Evolutionary conservation across 2,329 filamentous ascomycete genomes (phyloP), one percentile per base, ranked within the genome.

Genomic region (Ophiostoma perfectum): DNA sequence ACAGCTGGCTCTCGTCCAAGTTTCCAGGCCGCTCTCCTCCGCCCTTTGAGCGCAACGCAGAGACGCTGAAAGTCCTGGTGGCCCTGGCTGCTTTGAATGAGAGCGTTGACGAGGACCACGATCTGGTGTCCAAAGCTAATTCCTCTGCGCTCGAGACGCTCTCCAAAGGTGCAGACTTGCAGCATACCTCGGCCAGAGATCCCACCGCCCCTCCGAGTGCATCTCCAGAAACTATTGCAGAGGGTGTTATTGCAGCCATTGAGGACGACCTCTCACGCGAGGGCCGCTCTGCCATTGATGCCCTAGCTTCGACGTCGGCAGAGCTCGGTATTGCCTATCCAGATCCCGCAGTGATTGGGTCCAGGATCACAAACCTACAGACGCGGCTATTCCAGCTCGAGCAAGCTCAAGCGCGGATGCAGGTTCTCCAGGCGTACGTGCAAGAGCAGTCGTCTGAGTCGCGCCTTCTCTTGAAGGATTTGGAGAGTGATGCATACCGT

Each of bases 41-140:
- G 0, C 76, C 82, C 0, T 97, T 97, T 77, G 94, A 98, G 79
- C 89, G 92, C 74, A 97, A 74, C 75, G 84, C 89, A 42, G 90
- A 94, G 63, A 97, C 93, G 0, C 82, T 97, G 65, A 88, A 87
- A 72, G 87, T 84, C 1, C 83, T 97, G 4, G 83, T 96, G 8
- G 85, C 89, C 39, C 82, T 97, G 7, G 90, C 90, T 27, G 82
- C 88, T 11, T 81, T 88, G 58, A 96, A 95, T 76, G 93, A 97
- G 75, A 80, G 85, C 12, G 90, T 90, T 5, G 90, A 93, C 72
- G 90, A 93, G 73, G 88, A 91, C 73, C 82, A 83, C 16, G 80
- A 81, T 2, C 77, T 89, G 1, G 74, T 91, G 9, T 80, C 84
- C 41, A 80, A 81, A 27, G 79, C 89, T 16, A 88, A 92, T 72